phyloP scores from a whole-genome alignment of 495 filamentous ascomycete genomes.

The Xylaria palmicola region DNA sequence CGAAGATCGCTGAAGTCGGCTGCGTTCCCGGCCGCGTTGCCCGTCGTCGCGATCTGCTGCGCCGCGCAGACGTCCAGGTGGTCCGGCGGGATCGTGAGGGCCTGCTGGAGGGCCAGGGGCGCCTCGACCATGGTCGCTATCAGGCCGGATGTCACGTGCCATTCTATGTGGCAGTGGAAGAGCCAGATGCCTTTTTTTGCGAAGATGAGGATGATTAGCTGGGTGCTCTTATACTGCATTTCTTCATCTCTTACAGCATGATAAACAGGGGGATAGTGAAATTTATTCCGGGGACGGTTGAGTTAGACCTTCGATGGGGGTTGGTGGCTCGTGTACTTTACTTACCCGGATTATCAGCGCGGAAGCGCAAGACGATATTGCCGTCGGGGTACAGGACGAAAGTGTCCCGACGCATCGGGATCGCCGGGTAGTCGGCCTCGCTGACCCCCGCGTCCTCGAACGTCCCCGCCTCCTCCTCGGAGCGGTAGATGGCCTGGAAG shows the following conservation, averaged over 20 bases:
- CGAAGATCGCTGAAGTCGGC: constrained; percentile 61
- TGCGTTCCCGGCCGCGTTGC: constrained; percentile 77
- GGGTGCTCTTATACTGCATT: too few relatives aligned
- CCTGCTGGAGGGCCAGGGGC: constrained; percentile 56
- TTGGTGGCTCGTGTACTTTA: constrained; percentile 33
- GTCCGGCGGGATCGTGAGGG: constrained; percentile 59
- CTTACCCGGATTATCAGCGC: constrained; percentile 66
- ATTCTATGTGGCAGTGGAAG: constrained; percentile 71
- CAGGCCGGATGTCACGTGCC: constrained; percentile 67
- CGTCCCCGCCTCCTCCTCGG: constrained; percentile 41
- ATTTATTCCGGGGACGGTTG: too few relatives aligned
- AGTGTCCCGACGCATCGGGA: constrained; percentile 58
- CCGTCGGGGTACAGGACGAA: constrained; percentile 54
- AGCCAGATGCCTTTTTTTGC: constrained; percentile 59
- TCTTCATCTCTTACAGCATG: too few relatives aligned
- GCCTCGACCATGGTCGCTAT: constrained; percentile 67
- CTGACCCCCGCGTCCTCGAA: constrained; percentile 44
- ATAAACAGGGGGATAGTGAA: too few relatives aligned
- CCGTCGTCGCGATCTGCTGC: constrained; percentile 45
- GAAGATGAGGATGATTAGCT: background rate
- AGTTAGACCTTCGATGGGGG: background rate
- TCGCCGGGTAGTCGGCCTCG: constrained; percentile 38
- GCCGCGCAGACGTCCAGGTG: constrained; percentile 64
- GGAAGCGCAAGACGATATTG: constrained; percentile 66
- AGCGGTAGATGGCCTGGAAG: constrained; percentile 63